phyloP scores from a whole-genome alignment of 1,284 basidiomycete species.

The Schizophyllum commune region DNA sequence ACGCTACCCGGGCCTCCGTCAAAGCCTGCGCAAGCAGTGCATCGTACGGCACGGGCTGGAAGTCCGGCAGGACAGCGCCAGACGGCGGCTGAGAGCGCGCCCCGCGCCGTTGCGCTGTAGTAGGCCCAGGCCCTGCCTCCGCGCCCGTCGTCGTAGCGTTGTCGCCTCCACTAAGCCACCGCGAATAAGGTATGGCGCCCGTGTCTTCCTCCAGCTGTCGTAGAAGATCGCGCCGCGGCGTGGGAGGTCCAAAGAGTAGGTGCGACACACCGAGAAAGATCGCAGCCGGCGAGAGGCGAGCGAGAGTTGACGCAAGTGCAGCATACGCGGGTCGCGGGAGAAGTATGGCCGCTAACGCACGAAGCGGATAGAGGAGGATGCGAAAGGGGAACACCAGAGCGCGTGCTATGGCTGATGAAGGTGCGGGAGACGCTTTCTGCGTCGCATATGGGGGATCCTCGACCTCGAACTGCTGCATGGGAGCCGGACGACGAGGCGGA shows the following conservation, averaged over 20 bases:
- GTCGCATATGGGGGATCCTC: constrained; percentile 32
- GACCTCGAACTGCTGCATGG: constrained; percentile 36
- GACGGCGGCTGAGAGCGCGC: constrained; percentile 14
- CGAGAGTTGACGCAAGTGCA: constrained; percentile 35
- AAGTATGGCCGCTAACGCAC: constrained; percentile 43
- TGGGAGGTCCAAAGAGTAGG: background rate
- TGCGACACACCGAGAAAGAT: constrained; percentile 3
- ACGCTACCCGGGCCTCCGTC: constrained; percentile 66
- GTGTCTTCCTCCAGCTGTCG: constrained; percentile 75
- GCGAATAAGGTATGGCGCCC: constrained; percentile 39
- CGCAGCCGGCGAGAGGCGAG: constrained; percentile 22
- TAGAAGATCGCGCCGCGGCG: constrained; percentile 18
- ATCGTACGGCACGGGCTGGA: constrained; percentile 80
- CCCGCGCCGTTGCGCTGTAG: background rate
- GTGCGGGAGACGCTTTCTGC: constrained; percentile 13
- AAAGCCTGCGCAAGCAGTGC: constrained; percentile 67
- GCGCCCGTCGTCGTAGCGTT: constrained; percentile 23
- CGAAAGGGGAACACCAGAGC: constrained; percentile 39
- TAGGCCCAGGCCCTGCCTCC: constrained; percentile 31
- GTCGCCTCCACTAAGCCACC: constrained; percentile 32
- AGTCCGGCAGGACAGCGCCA: constrained; percentile 62
- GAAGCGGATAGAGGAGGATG: constrained; percentile 40
- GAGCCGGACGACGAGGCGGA: constrained; percentile 11
- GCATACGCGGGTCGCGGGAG: constrained; percentile 38
- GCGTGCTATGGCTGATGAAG: constrained; percentile 11